Percentiles rank a stretch among this genome's conserved stretches.
Evolutionary conservation across 1,284 basidiomycete genomes (phyloP).

Genomic region (Laetiporus sulphureus): DNA sequence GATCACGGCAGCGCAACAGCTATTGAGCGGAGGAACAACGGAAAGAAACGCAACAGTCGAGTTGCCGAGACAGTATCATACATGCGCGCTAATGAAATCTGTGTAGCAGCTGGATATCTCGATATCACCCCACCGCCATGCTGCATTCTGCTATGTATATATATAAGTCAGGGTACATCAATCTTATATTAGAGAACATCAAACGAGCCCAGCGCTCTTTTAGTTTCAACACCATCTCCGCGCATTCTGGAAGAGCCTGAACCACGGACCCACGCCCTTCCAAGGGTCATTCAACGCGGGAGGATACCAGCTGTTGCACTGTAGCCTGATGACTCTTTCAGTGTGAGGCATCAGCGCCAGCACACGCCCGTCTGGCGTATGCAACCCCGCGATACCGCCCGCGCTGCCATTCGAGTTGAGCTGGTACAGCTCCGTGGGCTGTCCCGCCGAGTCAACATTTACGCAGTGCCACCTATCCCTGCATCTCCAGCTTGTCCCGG

Average conservation of each 20-base stretch:
- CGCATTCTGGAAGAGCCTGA: conserved; percentile 93
- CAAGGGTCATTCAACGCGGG: conserved; percentile 45
- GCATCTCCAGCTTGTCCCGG: conserved; percentile 35
- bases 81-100: too few relatives aligned
- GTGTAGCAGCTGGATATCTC: too few relatives aligned
- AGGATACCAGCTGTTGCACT: conserved; percentile 87
- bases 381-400: conserved; percentile 83
- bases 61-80: too few relatives aligned
- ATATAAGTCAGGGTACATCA: too few relatives aligned
- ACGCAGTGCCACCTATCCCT: conserved; percentile 61
- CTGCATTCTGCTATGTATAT: too few relatives aligned
- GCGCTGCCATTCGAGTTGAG: conserved; percentile 93
- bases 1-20: too few relatives aligned
- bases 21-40: too few relatives aligned
- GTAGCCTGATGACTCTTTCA: conserved; percentile 70
- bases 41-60: too few relatives aligned
- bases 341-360: conserved; percentile 97
- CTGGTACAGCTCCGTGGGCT: conserved; percentile 76
- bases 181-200: too few relatives aligned
- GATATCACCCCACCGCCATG: too few relatives aligned
- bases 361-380: conserved; percentile 82
- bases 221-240: conserved; percentile 43
- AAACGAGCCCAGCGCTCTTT: too few relatives aligned
- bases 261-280: conserved; percentile 86
- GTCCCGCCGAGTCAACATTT: conserved; percentile 71